Conservation (phyloP, 2,329 filamentous ascomycete species). For the Thelonectria blattea region DNA sequence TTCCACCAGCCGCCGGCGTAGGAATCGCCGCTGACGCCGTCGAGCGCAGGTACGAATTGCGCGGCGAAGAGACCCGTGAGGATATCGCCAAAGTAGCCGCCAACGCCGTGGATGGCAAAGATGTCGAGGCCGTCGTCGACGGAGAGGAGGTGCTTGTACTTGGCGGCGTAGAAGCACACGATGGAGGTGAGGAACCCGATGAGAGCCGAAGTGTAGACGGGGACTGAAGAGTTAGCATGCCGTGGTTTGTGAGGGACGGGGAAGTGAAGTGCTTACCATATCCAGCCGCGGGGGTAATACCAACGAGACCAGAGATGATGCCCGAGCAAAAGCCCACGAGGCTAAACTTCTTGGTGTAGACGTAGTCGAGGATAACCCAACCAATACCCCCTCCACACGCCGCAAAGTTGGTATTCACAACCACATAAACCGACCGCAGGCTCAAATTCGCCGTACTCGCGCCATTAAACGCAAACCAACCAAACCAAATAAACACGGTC, state of each 20-base stretch:
- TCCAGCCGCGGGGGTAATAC: constrained; percentile 64
- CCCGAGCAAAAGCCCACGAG: constrained; percentile 50
- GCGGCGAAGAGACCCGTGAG: constrained; percentile 64
- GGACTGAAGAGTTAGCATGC: constrained; percentile 39
- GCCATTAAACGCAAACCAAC: constrained; percentile 62
- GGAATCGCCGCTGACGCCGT: constrained; percentile 51
- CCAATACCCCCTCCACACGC: constrained; percentile 59
- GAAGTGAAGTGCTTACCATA: constrained; percentile 40
- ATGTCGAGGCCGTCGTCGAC: constrained; percentile 66
- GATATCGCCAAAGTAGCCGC: constrained; percentile 63
- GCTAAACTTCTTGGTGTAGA: constrained; percentile 45
- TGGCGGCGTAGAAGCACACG: constrained; percentile 53
- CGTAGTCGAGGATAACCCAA: constrained; percentile 60
- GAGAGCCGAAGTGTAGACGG: constrained; percentile 56
- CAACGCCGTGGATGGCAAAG: constrained; percentile 64
- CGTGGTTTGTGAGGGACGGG: no score
- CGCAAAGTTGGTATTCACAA: constrained; percentile 65
- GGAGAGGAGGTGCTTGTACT: constrained; percentile 57
- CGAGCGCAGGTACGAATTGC: constrained; percentile 54
- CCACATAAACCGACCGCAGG: constrained; percentile 59
- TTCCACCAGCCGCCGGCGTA: constrained; percentile 58
- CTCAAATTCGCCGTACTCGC: constrained; percentile 57
- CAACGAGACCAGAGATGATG: constrained; percentile 62
- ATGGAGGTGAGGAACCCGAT: constrained; percentile 59
- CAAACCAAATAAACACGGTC: constrained; percentile 70